A percentile compares a stretch with the other conserved stretches of the same genome.
phyloP scores from a whole-genome alignment of 164 flowering plant genomes.

The Stephania japonica region DNA sequence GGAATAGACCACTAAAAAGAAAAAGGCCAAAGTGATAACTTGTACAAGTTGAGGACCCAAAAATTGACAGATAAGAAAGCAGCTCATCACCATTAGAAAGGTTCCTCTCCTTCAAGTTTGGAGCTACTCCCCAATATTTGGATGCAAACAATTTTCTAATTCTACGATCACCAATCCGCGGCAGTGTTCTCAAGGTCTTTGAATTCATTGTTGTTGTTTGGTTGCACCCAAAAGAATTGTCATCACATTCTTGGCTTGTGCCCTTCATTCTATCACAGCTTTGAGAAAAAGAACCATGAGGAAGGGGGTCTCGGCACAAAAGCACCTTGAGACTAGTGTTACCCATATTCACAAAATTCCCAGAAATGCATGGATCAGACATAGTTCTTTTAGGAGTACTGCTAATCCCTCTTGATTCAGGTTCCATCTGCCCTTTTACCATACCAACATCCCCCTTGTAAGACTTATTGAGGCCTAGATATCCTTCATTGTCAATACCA shows the following conservation, averaged over 20 bases:
- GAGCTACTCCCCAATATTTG: conserved; percentile 54
- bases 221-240: conserved; percentile 75
- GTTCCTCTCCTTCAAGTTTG: conserved; percentile 45
- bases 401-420: conserved; percentile 18
- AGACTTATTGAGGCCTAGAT: conserved; percentile 19
- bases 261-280: conserved; percentile 46
- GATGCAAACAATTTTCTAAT: conserved; percentile 63
- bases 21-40: background rate
- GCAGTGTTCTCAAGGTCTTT: conserved; percentile 38
- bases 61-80: background rate
- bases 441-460: conserved; percentile 30
- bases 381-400: conserved; percentile 17
- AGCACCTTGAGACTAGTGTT: conserved; percentile 41
- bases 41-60: background rate
- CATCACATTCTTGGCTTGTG: conserved; percentile 90
- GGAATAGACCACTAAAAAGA: background rate
- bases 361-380: conserved; percentile 26
- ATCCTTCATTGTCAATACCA: conserved; percentile 22
- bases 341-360: conserved; percentile 30
- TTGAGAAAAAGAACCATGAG: conserved; percentile 31
- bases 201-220: conserved; percentile 41
- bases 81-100: conserved; percentile 44
- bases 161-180: conserved; percentile 51
- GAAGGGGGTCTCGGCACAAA: conserved; percentile 26
- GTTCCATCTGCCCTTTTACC: conserved; percentile 17